Conservation (phyloP, 1,139 yeast genomes). For the Hyphopichia wangnamkhiaoensis region DNA sequence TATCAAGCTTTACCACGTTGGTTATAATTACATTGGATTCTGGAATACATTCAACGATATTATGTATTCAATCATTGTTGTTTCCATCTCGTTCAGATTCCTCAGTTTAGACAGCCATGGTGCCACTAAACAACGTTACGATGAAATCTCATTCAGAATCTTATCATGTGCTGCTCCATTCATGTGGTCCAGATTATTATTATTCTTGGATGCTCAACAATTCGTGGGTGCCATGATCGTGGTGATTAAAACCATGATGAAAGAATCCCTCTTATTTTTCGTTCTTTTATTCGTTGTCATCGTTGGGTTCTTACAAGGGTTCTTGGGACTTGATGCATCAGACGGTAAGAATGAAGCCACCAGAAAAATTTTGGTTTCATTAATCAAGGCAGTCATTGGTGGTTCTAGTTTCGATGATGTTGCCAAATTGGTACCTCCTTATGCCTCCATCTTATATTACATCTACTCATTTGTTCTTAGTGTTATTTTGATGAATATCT, state of each 20-base stretch:
- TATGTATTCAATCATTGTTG: constrained; percentile 56
- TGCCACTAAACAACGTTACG: constrained; percentile 42
- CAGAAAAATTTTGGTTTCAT: constrained; percentile 57
- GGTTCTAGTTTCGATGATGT: constrained; percentile 73
- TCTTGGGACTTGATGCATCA: constrained; percentile 81
- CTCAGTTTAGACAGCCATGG: constrained; percentile 42
- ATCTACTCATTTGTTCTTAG: constrained; percentile 72
- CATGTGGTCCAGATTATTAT: constrained; percentile 78
- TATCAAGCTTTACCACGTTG: constrained; percentile 74
- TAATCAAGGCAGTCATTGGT: constrained; percentile 72
- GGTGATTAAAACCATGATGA: constrained; percentile 82
- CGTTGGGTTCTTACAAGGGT: constrained; percentile 83
- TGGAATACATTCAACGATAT: constrained; percentile 79
- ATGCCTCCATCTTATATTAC: constrained; percentile 76
- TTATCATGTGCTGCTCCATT: constrained; percentile 83
- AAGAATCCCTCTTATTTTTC: constrained; percentile 79
- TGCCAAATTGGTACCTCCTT: constrained; percentile 76
- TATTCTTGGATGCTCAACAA: constrained; percentile 75
- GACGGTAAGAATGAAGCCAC: constrained; percentile 85
- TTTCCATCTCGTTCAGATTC: constrained; percentile 59
- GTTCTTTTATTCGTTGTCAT: constrained; percentile 69
- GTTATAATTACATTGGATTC: constrained; percentile 68
- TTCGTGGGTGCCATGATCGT: constrained; percentile 91
- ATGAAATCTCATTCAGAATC: constrained; percentile 67
- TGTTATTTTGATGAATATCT: constrained; percentile 73